Evolutionary conservation across 306 rosid genomes (phyloP), one percentile per base, ranked within the genome.

Genomic region (Casuarina glauca): DNA sequence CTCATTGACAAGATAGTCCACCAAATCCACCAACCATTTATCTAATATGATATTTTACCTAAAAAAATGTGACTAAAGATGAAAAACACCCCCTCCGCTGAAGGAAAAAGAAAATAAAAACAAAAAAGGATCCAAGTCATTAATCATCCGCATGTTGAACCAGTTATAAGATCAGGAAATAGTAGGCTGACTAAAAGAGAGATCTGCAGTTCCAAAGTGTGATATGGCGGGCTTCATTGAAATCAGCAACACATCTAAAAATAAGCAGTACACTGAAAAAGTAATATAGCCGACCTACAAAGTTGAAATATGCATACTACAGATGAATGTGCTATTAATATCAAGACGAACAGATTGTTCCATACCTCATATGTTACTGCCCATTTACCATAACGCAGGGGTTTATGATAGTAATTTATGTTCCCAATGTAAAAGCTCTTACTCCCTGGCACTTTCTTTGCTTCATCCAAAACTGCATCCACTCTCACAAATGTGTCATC

Each of bases 371-470:
- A 91, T 66, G 98, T 92, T 64, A 95, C 98, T 1, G 97, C 97
- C 99, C 99, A 95, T 93, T 95, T 95, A 54, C 99, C 99, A 50
- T 75, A 50, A 73, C 99, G 99, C 84, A 93, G 86, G 57, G 99
- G 99, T 83, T 83, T 88, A 81, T 92, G 99, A 81, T 72, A 79
- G 86, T 91, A 92, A 81, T 95, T 95, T 74, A 95, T 93, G 86
- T 95, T 95, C 83, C 99, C 99, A 57, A 95, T 80, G 80, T 95
- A 95, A 78, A 90, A 83, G 83, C 96, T 91, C 83, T 60, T 83
- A 9, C 74, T 86, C 71, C 43, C 63, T 0, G 90, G 91, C 70
- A 88, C 76, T 17, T 61, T 81, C 81, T 86, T 78, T 57, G 88
- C 90, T 82, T 78, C 84, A 13, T 77, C 5, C 53, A 95, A 39